Percentiles rank a stretch among this genome's conserved stretches.
These are phyloP conservation scores for Talaromyces pinophilus DNA, from an alignment of 2,329 filamentous ascomycete species.

Conservation along the genomic window DNA sequence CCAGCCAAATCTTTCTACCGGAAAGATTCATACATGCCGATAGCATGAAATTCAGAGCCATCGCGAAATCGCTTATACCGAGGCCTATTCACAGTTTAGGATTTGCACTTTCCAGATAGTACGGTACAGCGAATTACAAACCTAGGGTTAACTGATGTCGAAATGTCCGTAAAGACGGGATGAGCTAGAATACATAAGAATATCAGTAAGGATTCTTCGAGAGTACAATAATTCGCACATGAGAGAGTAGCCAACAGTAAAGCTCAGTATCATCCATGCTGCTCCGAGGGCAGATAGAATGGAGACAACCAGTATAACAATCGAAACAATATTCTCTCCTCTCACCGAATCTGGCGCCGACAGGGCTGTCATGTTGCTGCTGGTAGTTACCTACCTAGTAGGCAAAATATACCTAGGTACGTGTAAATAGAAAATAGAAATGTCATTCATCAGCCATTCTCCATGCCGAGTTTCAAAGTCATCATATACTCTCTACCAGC, in stretches of 20 bases:
- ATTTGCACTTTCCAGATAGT: neutral
- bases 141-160: constrained; percentile 16
- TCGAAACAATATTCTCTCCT: constrained; percentile 10
- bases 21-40: constrained; percentile 16
- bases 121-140: neutral
- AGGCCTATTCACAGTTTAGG: constrained; percentile 7
- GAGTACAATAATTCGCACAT: constrained; percentile 2
- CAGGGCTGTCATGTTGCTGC: constrained; percentile 7
- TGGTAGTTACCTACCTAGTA: neutral
- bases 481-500: neutral
- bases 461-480: neutral
- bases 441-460: neutral
- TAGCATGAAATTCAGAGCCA: constrained; percentile 18
- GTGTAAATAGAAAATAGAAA: neutral
- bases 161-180: constrained; percentile 17
- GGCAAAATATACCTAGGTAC: neutral
- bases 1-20: constrained; percentile 13
- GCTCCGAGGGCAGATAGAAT: constrained; percentile 18
- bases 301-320: constrained; percentile 19
- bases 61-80: constrained; percentile 18
- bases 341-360: constrained; percentile 6
- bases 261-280: constrained; percentile 18
- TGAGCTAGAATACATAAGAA: constrained; percentile 5
- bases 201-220: constrained; percentile 3
- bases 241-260: constrained; percentile 15